Conservation (phyloP, 2,329 filamentous ascomycete species). For the Penicillium sp. region DNA sequence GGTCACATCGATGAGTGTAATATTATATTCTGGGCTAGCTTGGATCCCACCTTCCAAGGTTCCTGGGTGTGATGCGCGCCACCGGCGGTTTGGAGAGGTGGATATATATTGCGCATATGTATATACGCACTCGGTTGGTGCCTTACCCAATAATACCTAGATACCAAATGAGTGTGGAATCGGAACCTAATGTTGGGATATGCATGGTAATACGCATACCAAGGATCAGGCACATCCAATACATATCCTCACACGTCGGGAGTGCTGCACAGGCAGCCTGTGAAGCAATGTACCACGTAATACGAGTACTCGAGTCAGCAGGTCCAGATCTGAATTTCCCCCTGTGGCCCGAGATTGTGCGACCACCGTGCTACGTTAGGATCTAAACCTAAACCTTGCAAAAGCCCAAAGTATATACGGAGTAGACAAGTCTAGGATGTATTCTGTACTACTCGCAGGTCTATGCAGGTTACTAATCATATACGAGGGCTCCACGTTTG, state of each 20-base stretch:
- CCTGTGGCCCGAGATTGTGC: slow-evolving; percentile 15
- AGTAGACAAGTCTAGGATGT: neutral
- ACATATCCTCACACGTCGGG: too few relatives aligned
- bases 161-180: too few relatives aligned
- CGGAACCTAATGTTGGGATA: too few relatives aligned
- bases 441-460: neutral
- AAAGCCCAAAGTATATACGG: neutral
- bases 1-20: neutral
- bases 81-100: neutral
- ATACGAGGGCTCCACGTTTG: slow-evolving; percentile 11
- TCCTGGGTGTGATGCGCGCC: neutral
- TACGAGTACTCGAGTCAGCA: slow-evolving; percentile 5
- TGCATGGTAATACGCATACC: too few relatives aligned
- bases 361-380: slow-evolving; percentile 20
- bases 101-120: neutral
- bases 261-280: slow-evolving; percentile 1
- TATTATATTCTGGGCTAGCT: neutral
- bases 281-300: neutral
- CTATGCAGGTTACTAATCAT: too few relatives aligned
- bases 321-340: slow-evolving; percentile 23
- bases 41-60: neutral
- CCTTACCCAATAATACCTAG: too few relatives aligned
- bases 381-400: slow-evolving; percentile 15
- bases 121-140: too few relatives aligned
- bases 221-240: too few relatives aligned